Evolutionary conservation across 768 basidiomycete genomes (phyloP).

Genomic region (Tubosaeta brunneosetosa): DNA sequence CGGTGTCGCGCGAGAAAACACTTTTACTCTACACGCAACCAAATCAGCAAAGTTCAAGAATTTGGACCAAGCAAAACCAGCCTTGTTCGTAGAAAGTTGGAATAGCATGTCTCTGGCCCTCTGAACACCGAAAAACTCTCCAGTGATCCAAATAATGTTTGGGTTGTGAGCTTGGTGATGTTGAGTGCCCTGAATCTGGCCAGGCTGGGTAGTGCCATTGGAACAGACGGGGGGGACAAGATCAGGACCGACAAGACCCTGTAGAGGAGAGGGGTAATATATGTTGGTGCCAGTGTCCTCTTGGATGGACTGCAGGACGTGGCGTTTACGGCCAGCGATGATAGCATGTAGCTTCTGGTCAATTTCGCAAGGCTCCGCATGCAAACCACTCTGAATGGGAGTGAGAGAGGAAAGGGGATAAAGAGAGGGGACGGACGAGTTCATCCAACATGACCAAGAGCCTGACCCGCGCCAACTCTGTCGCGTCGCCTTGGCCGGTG

Average conservation of each 20-base stretch:
- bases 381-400: constrained; percentile 69
- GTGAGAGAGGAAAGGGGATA: background rate
- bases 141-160: constrained; percentile 92
- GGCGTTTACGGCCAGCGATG: constrained; percentile 84
- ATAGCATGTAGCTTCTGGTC: constrained; percentile 93
- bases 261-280: constrained; percentile 87
- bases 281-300: constrained; percentile 98
- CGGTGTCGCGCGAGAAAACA: constrained; percentile 88
- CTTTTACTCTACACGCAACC: constrained; percentile 62
- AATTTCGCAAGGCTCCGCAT: constrained; percentile 88
- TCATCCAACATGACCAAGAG: constrained; percentile 94
- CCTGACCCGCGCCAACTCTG: constrained; percentile 86
- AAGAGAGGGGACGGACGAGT: constrained; percentile 53
- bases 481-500: constrained; percentile 82
- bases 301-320: constrained; percentile 84
- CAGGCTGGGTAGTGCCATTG: constrained; percentile 32
- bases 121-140: constrained; percentile 95
- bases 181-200: constrained; percentile 17
- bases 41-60: background rate
- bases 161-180: constrained; percentile 47
- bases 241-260: constrained; percentile 76
- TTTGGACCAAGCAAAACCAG: constrained; percentile 22
- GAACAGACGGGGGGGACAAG: constrained; percentile 38
- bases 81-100: constrained; percentile 84
- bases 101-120: constrained; percentile 93